Conservation (phyloP, 495 filamentous ascomycete genomes). For the Glonium stellatum region DNA sequence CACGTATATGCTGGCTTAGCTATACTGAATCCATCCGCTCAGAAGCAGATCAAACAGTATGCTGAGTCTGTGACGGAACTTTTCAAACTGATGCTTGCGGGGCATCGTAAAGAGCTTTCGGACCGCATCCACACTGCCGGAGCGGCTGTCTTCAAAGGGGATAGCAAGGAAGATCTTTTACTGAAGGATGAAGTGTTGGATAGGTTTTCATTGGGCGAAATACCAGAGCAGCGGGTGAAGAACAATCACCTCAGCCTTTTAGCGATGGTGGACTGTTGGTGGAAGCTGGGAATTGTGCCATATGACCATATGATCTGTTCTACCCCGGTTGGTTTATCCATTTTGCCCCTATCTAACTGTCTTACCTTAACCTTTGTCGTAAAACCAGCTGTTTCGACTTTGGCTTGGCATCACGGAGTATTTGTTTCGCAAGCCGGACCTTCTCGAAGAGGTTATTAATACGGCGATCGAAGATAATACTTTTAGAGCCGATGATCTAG, state of each 20-base stretch:
- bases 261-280: constrained; percentile 99
- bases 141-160: constrained; percentile 66
- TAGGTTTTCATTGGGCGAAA: constrained; percentile 70
- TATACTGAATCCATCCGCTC: constrained; percentile 88
- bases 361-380: background rate
- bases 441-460: constrained; percentile 78
- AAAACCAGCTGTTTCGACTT: constrained; percentile 72
- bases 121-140: constrained; percentile 70
- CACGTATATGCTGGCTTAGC: constrained; percentile 97
- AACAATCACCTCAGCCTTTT: constrained; percentile 92
- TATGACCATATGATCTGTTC: constrained; percentile 99
- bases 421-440: constrained; percentile 74
- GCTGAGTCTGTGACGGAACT: constrained; percentile 86
- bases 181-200: constrained; percentile 80
- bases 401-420: constrained; percentile 98
- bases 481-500: constrained; percentile 84
- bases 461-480: constrained; percentile 82
- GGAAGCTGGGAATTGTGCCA: constrained; percentile 80
- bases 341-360: constrained; percentile 14
- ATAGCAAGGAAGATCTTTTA: constrained; percentile 53
- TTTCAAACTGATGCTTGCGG: constrained; percentile 91
- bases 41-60: constrained; percentile 88
- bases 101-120: constrained; percentile 71
- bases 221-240: constrained; percentile 57
- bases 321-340: constrained; percentile 58